Percentiles rank a stretch among this genome's conserved stretches.
Conservation (phyloP, 2,329 filamentous ascomycete genomes). For the Ophiostoma quercus region DNA sequence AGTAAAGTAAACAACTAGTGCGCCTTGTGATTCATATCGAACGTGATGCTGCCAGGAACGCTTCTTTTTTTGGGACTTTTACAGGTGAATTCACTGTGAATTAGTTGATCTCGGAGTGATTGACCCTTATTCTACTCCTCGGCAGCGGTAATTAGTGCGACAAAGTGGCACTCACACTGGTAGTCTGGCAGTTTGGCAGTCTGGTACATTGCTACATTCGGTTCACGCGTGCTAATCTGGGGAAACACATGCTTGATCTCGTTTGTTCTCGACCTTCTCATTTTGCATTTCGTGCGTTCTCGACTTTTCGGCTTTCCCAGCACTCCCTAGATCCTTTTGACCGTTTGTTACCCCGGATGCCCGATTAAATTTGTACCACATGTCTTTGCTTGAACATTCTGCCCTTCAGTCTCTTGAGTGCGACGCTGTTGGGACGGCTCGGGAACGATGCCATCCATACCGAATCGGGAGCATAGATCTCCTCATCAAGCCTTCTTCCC, state of each 20-base stretch:
- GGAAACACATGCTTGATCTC: neutral
- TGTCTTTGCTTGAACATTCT: neutral
- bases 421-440: neutral
- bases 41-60: neutral
- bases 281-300: neutral
- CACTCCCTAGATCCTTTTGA: neutral
- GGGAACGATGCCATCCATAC: constrained; percentile 5
- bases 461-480: neutral
- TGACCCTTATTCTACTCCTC: neutral
- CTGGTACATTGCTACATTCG: neutral
- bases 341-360: neutral
- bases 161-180: neutral
- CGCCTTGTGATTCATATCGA: neutral
- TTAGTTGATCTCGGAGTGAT: neutral
- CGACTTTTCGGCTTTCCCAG: neutral
- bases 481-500: neutral
- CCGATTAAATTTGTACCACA: neutral
- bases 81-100: neutral
- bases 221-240: neutral
- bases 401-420: neutral
- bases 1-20: neutral
- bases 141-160: neutral
- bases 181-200: neutral
- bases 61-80: neutral
- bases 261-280: neutral